phyloP scores from a whole-genome alignment of 495 filamentous ascomycete genomes.

The Podospora australis region DNA sequence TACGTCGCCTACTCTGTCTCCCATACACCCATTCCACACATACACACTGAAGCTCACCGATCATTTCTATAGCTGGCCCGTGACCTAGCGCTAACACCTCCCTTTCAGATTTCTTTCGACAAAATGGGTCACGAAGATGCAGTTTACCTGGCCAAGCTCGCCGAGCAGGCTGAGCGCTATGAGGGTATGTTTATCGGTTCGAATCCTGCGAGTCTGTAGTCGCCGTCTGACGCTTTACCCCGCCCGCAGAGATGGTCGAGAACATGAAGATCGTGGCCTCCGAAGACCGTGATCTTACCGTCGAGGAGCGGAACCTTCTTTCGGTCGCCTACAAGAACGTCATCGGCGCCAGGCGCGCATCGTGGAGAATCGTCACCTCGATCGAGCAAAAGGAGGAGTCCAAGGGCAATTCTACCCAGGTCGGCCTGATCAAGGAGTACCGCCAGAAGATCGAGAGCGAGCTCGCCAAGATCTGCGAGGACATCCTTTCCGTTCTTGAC shows the following conservation, averaged over 20 bases:
- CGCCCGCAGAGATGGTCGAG: conserved; percentile 92
- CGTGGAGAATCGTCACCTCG: conserved; percentile 99
- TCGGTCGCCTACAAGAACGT: conserved; percentile 99
- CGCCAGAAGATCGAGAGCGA: conserved; percentile 98
- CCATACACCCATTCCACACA: background rate
- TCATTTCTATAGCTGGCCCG: conserved; percentile 7
- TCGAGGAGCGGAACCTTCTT: conserved; percentile 98
- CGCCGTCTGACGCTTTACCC: conserved; percentile 18
- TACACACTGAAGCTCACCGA: conserved; percentile 13
- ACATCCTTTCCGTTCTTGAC: conserved; percentile 95
- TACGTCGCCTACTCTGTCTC: conserved; percentile 4
- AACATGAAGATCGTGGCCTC: conserved; percentile 99
- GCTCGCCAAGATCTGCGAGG: conserved; percentile 96
- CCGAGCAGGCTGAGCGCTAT: conserved; percentile 99
- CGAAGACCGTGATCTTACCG: conserved; percentile 92
- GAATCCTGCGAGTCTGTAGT: background rate
- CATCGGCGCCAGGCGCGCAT: conserved; percentile 96
- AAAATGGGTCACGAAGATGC: conserved; percentile 99
- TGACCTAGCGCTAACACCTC: conserved; percentile 25
- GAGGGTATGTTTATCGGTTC: conserved; percentile 66
- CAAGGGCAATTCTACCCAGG: conserved; percentile 97
- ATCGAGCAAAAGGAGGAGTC: conserved; percentile 99
- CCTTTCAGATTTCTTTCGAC: conserved; percentile 29
- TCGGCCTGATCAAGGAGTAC: conserved; percentile 92
- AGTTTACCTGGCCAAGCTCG: conserved; percentile 99